Conservation (phyloP, 208 protist genomes). For the Leishmania gerbilli region DNA sequence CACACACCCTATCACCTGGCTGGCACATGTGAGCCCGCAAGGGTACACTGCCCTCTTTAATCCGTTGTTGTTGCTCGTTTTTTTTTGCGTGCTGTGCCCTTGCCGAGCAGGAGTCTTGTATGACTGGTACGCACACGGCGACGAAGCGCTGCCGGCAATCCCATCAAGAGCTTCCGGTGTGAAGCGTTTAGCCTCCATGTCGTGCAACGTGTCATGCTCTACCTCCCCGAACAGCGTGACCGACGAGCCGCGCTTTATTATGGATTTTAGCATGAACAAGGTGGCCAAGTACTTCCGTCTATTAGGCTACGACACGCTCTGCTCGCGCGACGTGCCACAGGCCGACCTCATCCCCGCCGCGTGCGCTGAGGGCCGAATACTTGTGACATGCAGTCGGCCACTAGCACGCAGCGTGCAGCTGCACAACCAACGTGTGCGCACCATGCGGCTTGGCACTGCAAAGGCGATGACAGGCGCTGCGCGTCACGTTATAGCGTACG, state of each 20-base stretch:
- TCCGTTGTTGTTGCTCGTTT: not conserved
- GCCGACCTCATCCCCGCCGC: slow-evolving; percentile 39
- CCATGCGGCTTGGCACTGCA: slow-evolving; percentile 2
- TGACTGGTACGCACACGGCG: not conserved
- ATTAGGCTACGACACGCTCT: slow-evolving; percentile 74
- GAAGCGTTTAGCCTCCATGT: slow-evolving; percentile 6
- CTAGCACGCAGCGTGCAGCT: slow-evolving; percentile 39
- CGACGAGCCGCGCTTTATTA: slow-evolving; percentile 48
- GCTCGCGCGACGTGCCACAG: slow-evolving; percentile 45
- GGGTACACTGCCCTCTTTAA: not conserved
- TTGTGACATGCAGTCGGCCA: slow-evolving; percentile 55
- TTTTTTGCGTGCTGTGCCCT: not conserved
- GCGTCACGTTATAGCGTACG: slow-evolving; percentile 56
- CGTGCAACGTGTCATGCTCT: slow-evolving; percentile 22
- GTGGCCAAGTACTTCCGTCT: slow-evolving; percentile 80
- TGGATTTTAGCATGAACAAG: slow-evolving; percentile 79
- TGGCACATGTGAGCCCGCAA: not conserved
- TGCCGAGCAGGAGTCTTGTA: not conserved
- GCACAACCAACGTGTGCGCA: slow-evolving; percentile 43
- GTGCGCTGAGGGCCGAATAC: slow-evolving; percentile 29
- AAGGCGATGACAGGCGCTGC: not conserved
- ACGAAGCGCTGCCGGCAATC: not conserved
- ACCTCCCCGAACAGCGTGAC: slow-evolving; percentile 19
- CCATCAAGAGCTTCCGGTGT: not conserved
- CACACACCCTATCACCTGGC: not conserved